Evolutionary conservation across 176 grass and related monocot genomes (phyloP).

Genomic region (sorghum (Sorghum bicolor)): Sorghum_bicolor_NCBIv3 NC_012878.2:53651001-53651500

Average conservation of each 20-base stretch:
- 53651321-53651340: neutral
- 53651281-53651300: neutral
- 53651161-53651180: neutral
- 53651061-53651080: conserved; percentile 5
- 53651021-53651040: neutral
- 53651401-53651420: too few species aligned
- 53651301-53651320: neutral
- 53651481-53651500: neutral
- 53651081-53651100: conserved; percentile 1
- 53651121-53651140: neutral
- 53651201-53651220: neutral
- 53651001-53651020: neutral
- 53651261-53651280: neutral
- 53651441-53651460: neutral
- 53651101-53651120: neutral
- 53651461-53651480: neutral
- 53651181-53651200: neutral
- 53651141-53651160: neutral
- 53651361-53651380: neutral
- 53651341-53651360: neutral
- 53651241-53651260: neutral
- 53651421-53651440: neutral
- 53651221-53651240: neutral
- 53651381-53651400: too few species aligned
- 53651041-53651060: neutral